These are phyloP conservation scores for Hsuehochloa calcarea DNA, from an alignment of 176 grass and related monocot genomes.

Conservation along the genomic window DNA sequence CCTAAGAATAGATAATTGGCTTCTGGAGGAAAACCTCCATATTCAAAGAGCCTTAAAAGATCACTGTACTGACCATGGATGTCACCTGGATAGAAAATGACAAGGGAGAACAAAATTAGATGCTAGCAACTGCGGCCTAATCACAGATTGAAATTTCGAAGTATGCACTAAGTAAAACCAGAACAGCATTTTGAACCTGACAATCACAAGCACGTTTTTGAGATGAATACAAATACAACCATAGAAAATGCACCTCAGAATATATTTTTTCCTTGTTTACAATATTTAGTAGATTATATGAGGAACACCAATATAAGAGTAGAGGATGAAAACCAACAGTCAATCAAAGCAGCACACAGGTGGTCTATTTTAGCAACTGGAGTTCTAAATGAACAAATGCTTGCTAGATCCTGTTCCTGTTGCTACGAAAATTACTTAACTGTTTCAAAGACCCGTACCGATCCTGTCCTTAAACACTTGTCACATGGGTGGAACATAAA, in stretches of 20 bases:
- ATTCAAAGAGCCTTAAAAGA: slow-evolving; percentile 84
- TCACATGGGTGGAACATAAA: background rate
- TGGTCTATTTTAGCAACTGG: background rate
- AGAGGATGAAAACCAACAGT: background rate
- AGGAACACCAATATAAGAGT: background rate
- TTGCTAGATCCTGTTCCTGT: background rate
- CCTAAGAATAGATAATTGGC: slow-evolving; percentile 90
- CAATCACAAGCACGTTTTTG: background rate
- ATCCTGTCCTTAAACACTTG: background rate
- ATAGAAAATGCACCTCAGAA: background rate
- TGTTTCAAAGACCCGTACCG: background rate
- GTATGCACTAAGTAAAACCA: background rate
- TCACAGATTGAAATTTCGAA: background rate
- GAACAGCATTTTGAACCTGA: background rate
- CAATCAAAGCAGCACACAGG: background rate
- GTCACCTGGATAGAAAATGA: slow-evolving; percentile 57
- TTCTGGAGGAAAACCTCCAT: slow-evolving; percentile 73
- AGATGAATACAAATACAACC: background rate
- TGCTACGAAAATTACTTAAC: background rate
- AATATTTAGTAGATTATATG: background rate
- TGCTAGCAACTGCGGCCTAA: background rate
- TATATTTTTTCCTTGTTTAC: background rate
- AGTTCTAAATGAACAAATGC: slow-evolving; percentile 6
- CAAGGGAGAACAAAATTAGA: slow-evolving; percentile 4
- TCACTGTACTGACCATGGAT: slow-evolving; percentile 96